Conservation (phyloP, 1,284 basidiomycete genomes). For the Pseudozyma hubeiensis region DNA sequence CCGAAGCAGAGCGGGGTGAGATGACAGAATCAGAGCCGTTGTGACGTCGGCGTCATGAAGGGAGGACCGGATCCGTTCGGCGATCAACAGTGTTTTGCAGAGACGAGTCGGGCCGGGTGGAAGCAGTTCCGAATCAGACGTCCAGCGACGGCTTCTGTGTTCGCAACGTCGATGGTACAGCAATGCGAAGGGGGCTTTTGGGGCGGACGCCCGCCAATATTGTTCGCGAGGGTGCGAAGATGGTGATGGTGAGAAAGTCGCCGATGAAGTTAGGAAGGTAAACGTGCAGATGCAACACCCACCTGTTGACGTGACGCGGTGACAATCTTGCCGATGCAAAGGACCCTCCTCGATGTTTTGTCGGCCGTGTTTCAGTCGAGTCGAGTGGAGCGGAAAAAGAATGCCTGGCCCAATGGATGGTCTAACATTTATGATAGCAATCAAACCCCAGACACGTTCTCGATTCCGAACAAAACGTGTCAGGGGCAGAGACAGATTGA, state of each 20-base stretch:
- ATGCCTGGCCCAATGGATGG: neutral
- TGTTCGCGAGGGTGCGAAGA: neutral
- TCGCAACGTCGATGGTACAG: neutral
- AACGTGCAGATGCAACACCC: neutral
- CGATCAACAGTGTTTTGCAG: neutral
- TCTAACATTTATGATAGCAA: neutral
- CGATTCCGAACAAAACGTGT: neutral
- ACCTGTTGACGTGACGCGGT: neutral
- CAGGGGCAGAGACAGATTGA: too few species aligned
- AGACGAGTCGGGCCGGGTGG: neutral
- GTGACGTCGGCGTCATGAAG: neutral
- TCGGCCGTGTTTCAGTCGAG: neutral
- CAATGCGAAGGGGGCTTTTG: neutral
- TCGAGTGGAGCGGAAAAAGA: too few species aligned
- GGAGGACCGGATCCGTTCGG: neutral
- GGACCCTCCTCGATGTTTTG: neutral
- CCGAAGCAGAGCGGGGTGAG: neutral
- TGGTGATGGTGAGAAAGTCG: conserved; percentile 1
- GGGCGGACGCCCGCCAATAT: conserved; percentile 2
- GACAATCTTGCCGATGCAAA: neutral
- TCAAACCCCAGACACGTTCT: too few species aligned
- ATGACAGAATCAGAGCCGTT: too few species aligned
- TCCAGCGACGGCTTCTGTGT: neutral
- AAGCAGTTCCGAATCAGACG: neutral
- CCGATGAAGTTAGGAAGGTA: neutral